phyloP scores from a whole-genome alignment of 306 rosid genomes.

The Begonia loranthoides region DNA sequence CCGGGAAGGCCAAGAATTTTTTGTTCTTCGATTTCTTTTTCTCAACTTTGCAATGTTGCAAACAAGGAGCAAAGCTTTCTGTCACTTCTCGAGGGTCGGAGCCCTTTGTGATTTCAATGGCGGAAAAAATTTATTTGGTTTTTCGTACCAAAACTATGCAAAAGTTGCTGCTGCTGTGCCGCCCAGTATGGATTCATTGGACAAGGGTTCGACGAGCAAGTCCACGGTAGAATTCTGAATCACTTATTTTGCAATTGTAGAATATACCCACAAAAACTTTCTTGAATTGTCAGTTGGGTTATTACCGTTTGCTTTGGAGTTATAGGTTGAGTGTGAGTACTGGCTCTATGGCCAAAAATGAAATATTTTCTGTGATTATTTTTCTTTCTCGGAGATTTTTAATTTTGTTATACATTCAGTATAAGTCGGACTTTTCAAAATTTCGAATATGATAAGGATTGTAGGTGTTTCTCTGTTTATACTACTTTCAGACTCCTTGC shows the following conservation, averaged over 20 bases:
- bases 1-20: too few relatives aligned
- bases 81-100: conserved; percentile 37
- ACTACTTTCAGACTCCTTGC: too few relatives aligned
- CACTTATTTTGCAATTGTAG: background rate
- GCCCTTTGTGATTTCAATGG: conserved; percentile 17
- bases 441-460: too few relatives aligned
- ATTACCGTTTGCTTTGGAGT: background rate
- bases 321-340: background rate
- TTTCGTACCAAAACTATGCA: conserved; percentile 32
- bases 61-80: conserved; percentile 37
- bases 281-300: too few relatives aligned
- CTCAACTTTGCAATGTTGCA: conserved; percentile 31
- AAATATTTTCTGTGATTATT: too few relatives aligned
- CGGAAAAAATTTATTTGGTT: conserved; percentile 12
- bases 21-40: too few relatives aligned
- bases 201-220: conserved; percentile 15
- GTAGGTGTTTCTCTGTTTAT: too few relatives aligned
- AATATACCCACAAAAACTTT: too few relatives aligned
- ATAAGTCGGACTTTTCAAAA: too few relatives aligned
- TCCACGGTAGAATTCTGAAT: conserved; percentile 21
- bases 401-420: too few relatives aligned
- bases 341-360: too few relatives aligned
- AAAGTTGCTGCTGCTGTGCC: conserved; percentile 39
- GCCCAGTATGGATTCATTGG: conserved; percentile 17
- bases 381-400: too few relatives aligned